phyloP scores from a whole-genome alignment of 2,329 filamentous ascomycete genomes.

The Shiraia sp. region DNA sequence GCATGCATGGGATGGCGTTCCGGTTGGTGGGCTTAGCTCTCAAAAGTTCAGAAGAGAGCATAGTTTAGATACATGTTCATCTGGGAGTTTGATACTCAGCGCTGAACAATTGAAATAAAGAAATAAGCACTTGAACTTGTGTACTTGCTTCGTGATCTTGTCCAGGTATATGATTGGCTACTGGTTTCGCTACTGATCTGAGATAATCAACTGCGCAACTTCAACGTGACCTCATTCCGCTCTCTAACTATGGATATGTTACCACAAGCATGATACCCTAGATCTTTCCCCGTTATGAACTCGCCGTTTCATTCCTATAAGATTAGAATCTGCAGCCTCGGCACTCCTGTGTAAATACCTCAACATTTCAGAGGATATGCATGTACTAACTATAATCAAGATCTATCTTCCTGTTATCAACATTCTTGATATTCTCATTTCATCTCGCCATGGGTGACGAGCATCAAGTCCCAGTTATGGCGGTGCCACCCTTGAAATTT shows the following conservation, averaged over 20 bases:
- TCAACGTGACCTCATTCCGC: background rate
- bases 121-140: background rate
- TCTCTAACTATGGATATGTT: no score
- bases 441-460: constrained; percentile 11
- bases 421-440: constrained; percentile 6
- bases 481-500: constrained; percentile 10
- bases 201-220: background rate
- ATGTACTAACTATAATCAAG: constrained; percentile 5
- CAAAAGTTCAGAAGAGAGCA: constrained; percentile 26
- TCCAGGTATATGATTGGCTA: constrained; percentile 8
- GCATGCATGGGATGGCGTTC: constrained; percentile 46
- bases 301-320: constrained; percentile 1
- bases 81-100: constrained; percentile 8
- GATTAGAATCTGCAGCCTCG: constrained; percentile 6
- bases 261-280: constrained; percentile 7
- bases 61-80: constrained; percentile 15
- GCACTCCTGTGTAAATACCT: constrained; percentile 7
- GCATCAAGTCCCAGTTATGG: constrained; percentile 2
- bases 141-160: constrained; percentile 2
- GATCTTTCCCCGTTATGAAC: constrained; percentile 6
- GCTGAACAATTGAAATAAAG: no score
- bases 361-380: background rate
- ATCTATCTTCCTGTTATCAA: constrained; percentile 17
- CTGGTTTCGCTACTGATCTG: background rate
- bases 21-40: constrained; percentile 27